phyloP scores from a whole-genome alignment of 2,329 filamentous ascomycete genomes.

The Dactylellina drechsleri region DNA sequence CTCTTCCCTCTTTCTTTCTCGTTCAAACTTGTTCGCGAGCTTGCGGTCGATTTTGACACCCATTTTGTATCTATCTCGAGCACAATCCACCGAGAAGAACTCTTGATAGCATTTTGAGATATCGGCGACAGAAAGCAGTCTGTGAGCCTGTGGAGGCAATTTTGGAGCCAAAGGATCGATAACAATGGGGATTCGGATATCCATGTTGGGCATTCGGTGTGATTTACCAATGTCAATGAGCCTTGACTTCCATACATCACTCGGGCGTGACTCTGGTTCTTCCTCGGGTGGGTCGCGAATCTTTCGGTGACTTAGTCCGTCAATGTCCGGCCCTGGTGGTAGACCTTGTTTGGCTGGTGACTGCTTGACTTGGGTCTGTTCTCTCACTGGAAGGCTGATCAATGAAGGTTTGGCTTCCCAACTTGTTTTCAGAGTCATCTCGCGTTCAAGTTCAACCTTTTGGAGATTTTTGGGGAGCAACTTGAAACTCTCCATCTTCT shows the following conservation, averaged over 20 bases:
- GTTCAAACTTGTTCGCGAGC: not conserved
- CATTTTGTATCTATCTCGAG: not conserved
- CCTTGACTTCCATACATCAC: no score
- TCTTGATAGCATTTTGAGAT: slow-evolving; percentile 19
- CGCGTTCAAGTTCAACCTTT: not conserved
- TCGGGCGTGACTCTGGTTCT: no score
- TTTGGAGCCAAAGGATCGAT: slow-evolving; percentile 22
- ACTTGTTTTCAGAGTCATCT: not conserved
- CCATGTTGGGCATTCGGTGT: slow-evolving; percentile 4
- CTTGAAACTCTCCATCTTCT: slow-evolving; percentile 17
- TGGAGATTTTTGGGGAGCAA: slow-evolving; percentile 16
- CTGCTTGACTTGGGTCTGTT: not conserved
- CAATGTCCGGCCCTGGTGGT: not conserved
- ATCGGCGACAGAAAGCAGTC: slow-evolving; percentile 17
- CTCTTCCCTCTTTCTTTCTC: slow-evolving; percentile 2
- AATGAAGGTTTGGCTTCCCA: no score
- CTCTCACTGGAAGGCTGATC: not conserved
- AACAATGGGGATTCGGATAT: slow-evolving; percentile 23
- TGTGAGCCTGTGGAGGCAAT: slow-evolving; percentile 27
- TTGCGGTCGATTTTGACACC: slow-evolving; percentile 5
- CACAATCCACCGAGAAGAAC: slow-evolving; percentile 2
- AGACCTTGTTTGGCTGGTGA: not conserved
- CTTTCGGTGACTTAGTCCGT: slow-evolving; percentile 2
- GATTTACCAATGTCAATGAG: no score
- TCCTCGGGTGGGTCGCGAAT: not conserved